These are phyloP conservation scores for Mycosphaerella arachidis DNA, from an alignment of 2,329 filamentous ascomycete species.

Conservation along the genomic window DNA sequence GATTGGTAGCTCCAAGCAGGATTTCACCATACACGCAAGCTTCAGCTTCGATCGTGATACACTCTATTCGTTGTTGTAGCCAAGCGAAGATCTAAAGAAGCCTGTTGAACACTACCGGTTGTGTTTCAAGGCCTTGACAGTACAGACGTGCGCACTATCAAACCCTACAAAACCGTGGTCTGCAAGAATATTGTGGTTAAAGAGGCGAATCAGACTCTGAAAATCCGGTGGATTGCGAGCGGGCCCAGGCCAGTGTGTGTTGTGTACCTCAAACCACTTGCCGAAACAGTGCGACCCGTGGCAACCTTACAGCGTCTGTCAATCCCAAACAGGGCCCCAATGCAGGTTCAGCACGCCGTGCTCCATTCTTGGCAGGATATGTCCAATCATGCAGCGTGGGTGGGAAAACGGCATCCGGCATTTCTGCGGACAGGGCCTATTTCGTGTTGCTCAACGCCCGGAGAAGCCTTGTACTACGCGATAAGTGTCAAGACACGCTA, in stretches of 20 bases:
- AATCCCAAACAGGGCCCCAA: constrained; percentile 2
- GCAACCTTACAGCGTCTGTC: constrained; percentile 1
- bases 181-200: too few relatives aligned
- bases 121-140: too few relatives aligned
- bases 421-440: not conserved
- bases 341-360: constrained; percentile 1
- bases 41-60: too few relatives aligned
- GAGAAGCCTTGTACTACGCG: constrained; percentile 5
- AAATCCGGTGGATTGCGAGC: too few relatives aligned
- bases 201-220: too few relatives aligned
- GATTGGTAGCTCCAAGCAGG: not conserved
- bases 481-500: constrained; percentile 8
- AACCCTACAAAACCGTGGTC: too few relatives aligned
- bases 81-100: too few relatives aligned
- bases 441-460: constrained; percentile 6
- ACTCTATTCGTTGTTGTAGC: too few relatives aligned
- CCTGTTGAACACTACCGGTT: too few relatives aligned
- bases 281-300: constrained; percentile 6
- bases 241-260: too few relatives aligned
- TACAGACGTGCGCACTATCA: too few relatives aligned
- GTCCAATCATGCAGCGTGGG: constrained; percentile 6
- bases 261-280: not conserved
- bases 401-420: constrained; percentile 5
- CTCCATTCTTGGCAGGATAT: constrained; percentile 8
- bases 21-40: not conserved